Percentiles rank a stretch among this genome's conserved stretches.
phyloP scores from a whole-genome alignment of 805 yeast genomes.

The Metahyphopichia silvanorum region DNA sequence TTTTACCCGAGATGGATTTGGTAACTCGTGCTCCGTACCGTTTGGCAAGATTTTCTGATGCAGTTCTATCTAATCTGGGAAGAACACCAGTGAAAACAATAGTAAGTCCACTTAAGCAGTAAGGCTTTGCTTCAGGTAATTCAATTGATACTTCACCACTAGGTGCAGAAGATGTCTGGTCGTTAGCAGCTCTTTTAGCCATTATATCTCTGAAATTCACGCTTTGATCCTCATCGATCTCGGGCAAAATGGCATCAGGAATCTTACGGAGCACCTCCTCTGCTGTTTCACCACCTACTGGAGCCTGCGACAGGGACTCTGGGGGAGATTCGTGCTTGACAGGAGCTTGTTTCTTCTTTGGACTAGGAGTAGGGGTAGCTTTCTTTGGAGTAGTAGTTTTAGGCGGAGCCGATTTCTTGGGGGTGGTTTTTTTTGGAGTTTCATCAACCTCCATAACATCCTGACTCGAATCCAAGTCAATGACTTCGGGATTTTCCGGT shows the following conservation, averaged over 20 bases:
- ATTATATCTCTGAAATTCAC: conserved; percentile 42
- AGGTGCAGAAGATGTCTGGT: conserved; percentile 17
- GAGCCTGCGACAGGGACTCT: conserved; percentile 2
- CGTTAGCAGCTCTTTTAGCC: conserved; percentile 41
- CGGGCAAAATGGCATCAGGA: conserved; percentile 72
- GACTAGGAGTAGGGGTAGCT: conserved; percentile 2
- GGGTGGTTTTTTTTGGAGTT: conserved; percentile 4
- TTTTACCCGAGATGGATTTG: conserved; percentile 78
- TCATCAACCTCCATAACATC: too few relatives aligned
- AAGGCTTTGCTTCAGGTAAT: conserved; percentile 78
- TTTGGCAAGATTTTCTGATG: conserved; percentile 73
- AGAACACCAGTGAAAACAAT: conserved; percentile 91
- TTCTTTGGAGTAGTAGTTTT: conserved; percentile 4
- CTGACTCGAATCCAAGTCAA: conserved; percentile 16
- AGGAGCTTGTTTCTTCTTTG: neutral
- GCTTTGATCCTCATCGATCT: conserved; percentile 46
- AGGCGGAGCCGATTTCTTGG: conserved; percentile 3
- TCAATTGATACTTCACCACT: conserved; percentile 39
- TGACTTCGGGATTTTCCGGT: conserved; percentile 19
- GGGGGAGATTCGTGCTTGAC: conserved; percentile 2
- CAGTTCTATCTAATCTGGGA: conserved; percentile 74
- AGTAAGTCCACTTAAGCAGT: conserved; percentile 84
- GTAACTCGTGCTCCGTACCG: conserved; percentile 90
- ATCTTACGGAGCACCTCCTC: conserved; percentile 58
- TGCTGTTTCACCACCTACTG: conserved; percentile 33